Evolutionary conservation across 129 eudicot genomes (phyloP), one percentile per base, ranked within the genome.

Genomic region (Saussurea involucrata): DNA sequence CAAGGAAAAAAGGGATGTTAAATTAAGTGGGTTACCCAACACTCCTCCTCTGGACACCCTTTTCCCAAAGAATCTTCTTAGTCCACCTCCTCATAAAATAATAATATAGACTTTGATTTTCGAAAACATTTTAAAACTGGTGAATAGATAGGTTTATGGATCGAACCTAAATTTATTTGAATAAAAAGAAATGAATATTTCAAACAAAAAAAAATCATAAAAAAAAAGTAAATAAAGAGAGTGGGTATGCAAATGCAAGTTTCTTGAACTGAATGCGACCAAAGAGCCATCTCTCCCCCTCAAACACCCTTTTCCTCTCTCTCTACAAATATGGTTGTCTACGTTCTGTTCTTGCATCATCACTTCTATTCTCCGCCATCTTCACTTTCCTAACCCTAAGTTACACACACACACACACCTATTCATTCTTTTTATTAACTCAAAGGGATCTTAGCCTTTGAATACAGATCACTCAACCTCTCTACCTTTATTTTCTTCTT

Each of bases 301-400:
- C 61, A 37, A 75, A 63, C 64, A 15, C 15, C 64, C 68, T 32
- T 36, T 24, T 29, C 63, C 31, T 36, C 10, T 44, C n/a, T 31
- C 34, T 31, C 69, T 34, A 70, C 74, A 70, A 70, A 67, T 67
- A 29, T 77, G 81, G 64, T 24, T 49, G 36, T 44, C 53, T 66
- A 24, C 64, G 22, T 57, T 67, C 71, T 67, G 25, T 60, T 36
- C 49, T 46, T 75, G 0, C 25, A 67, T 68, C 53, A 57, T 77
- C 74, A 77, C 74, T 66, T 76, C 73, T 77, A 53, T 67, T 73
- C 18, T 77, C 74, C 75, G 74, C 68, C 81, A 77, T 77, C 81
- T 22, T 77, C 81, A 77, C 81, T 77, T 77, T 77, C 55, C 21
- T 77, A 77, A 77, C 68, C 81, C 81, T 68, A 77, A 68, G 40